Evolutionary conservation across 768 basidiomycete genomes (phyloP).

Genomic region (Boletus bicolor): DNA sequence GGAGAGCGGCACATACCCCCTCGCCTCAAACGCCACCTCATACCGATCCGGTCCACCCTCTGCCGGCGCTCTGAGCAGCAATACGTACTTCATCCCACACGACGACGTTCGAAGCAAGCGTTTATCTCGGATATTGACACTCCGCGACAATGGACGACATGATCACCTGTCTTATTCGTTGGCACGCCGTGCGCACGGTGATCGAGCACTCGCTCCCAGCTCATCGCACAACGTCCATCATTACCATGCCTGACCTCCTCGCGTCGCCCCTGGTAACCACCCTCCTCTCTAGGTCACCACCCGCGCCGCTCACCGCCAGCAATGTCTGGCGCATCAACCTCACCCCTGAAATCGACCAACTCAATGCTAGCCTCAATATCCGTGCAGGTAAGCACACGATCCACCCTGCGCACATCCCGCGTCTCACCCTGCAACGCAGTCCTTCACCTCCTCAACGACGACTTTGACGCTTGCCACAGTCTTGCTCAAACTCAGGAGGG

Average conservation of each 20-base stretch:
- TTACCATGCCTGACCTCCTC: constrained; percentile 3
- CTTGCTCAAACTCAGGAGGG: constrained; percentile 22
- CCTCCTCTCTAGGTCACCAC: constrained; percentile 14
- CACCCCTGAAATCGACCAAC: constrained; percentile 18
- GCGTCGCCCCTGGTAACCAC: constrained; percentile 14
- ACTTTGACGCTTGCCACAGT: constrained; percentile 16
- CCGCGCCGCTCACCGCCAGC: constrained; percentile 10
- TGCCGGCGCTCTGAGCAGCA: constrained; percentile 41
- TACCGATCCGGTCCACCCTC: constrained; percentile 52
- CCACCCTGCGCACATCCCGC: not conserved
- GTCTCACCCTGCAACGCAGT: not conserved
- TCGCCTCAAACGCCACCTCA: constrained; percentile 43
- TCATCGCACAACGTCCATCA: not conserved
- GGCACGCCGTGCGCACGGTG: not conserved
- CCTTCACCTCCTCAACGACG: constrained; percentile 23
- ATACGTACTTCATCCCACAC: constrained; percentile 29
- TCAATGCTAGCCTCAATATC: constrained; percentile 13
- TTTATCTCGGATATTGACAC: not conserved
- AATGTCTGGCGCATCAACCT: constrained; percentile 16
- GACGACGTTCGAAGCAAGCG: not conserved
- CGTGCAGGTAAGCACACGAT: constrained; percentile 7
- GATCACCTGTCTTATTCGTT: not conserved
- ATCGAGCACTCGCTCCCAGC: not conserved
- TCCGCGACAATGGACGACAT: not conserved
- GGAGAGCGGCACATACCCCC: constrained; percentile 54